phyloP scores from a whole-genome alignment of 2,329 filamentous ascomycete species.

The Stemphylium vesicarium region DNA sequence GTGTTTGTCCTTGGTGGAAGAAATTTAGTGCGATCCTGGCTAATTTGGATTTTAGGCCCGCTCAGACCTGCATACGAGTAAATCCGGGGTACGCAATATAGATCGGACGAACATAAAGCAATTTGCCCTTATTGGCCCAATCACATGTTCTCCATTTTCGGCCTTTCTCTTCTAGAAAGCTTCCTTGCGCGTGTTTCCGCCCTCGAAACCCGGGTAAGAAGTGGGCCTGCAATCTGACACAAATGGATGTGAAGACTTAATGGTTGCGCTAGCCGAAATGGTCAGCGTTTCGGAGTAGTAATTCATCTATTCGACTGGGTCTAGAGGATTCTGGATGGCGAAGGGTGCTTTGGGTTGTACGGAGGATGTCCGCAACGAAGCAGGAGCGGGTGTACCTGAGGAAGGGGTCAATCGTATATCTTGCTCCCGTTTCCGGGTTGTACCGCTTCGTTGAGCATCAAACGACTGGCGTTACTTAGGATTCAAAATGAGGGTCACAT shows the following conservation, averaged over 20 bases:
- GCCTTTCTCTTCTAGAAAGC: constrained; percentile 9
- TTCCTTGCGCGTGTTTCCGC: constrained; percentile 2
- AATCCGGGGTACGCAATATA: constrained; percentile 24
- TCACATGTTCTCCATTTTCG: neutral
- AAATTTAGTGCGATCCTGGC: constrained; percentile 8
- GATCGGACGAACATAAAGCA: constrained; percentile 5
- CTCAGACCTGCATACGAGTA: constrained; percentile 36
- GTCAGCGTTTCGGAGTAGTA: neutral
- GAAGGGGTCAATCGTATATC: constrained; percentile 3
- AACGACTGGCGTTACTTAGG: neutral
- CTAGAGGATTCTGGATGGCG: neutral
- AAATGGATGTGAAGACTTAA: constrained; percentile 12
- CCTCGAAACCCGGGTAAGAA: constrained; percentile 12
- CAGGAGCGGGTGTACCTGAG: neutral
- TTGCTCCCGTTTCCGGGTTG: neutral
- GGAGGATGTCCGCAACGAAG: constrained; percentile 1
- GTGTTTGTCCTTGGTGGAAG: constrained; percentile 8
- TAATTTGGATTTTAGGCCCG: constrained; percentile 40
- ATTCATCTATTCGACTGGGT: constrained; percentile 10
- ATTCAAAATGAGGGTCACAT: constrained; percentile 5
- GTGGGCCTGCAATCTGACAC: constrained; percentile 10
- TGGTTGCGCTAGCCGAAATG: constrained; percentile 3
- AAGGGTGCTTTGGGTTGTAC: constrained; percentile 4
- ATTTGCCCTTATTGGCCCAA: constrained; percentile 5
- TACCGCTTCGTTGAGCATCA: neutral